Percentiles rank a stretch among this genome's conserved stretches.
Evolutionary conservation across 2,329 filamentous ascomycete species (phyloP).

Genomic region (Fusarium setosum): DNA sequence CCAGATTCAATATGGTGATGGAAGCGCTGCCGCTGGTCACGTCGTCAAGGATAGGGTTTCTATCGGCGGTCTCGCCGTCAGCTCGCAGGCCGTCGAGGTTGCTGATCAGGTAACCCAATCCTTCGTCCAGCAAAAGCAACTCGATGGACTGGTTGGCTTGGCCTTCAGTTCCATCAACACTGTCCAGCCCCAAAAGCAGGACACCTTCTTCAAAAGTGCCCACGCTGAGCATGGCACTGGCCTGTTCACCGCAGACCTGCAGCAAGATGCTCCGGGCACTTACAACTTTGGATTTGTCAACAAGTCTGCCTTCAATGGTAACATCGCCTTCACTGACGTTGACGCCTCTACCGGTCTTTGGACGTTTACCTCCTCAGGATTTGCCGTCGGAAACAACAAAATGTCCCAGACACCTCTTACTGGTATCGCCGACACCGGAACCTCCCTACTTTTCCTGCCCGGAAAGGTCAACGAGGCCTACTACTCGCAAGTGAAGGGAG

Average conservation of each 20-base stretch:
- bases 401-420: conserved; percentile 42
- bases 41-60: conserved; percentile 57
- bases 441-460: conserved; percentile 73
- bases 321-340: conserved; percentile 71
- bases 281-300: conserved; percentile 84
- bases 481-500: conserved; percentile 59
- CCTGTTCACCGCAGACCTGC: conserved; percentile 77
- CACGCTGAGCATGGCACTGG: conserved; percentile 24
- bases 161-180: conserved; percentile 58
- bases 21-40: conserved; percentile 54
- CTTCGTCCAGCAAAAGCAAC: conserved; percentile 52
- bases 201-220: conserved; percentile 56
- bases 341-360: conserved; percentile 73
- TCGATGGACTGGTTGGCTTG: conserved; percentile 57
- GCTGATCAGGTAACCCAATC: conserved; percentile 53
- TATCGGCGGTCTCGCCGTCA: conserved; percentile 55
- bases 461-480: conserved; percentile 61
- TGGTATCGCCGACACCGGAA: conserved; percentile 69
- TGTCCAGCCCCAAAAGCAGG: conserved; percentile 52
- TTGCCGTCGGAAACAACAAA: conserved; percentile 40
- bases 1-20: conserved; percentile 59
- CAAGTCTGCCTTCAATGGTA: conserved; percentile 68
- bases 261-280: conserved; percentile 63
- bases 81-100: conserved; percentile 56
- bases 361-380: conserved; percentile 59